Base-by-base conservation (phyloP, 768 basidiomycete species). In the Rhodotorula toruloides region DNA sequence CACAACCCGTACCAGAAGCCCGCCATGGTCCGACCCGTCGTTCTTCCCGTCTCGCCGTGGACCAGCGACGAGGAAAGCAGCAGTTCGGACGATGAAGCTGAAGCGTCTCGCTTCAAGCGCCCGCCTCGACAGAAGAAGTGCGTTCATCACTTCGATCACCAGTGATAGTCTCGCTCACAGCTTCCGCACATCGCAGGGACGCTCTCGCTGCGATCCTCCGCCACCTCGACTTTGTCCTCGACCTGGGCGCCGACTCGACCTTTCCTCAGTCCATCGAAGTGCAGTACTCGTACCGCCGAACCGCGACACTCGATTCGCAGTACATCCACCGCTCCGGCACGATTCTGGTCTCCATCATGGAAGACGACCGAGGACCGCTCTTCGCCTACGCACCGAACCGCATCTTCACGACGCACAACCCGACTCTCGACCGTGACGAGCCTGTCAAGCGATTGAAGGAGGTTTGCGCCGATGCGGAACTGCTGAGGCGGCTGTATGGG, bases 1-100 rank as follows among this genome's bases (percentile, higher is more conserved):
- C 85, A 86, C 67, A 94, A 90, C 72, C 87, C 91, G 1, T 97
- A 94, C 79, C 91, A 97, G 71, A 89, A 89, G 7, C 91, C 90
- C 73, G 89, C 85, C 76, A 88, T 90, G 3, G 83, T 97, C 54
- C 83, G 83, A 2, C 83, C 94, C n/a, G 85, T 83, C 0, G 75
- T 90, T 7, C 81, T 85, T 0, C 90, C 91, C 6, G 92, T 92
- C 0, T 10, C 25, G 16, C 17, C 40, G 22, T 47, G n/a, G n/a
- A n/a, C n/a, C n/a, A n/a, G n/a, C 25, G 60, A 31, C 37, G 53
- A n/a, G 8, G n/a, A 48, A 27, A 54, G 36, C 37, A 32, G 21
- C 37, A n/a, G n/a, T n/a, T 37, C 21, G 42, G 47, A 4, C 19
- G 64, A 55, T 7, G 53, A 48, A 22, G 46, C 31, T 3, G 52